These are phyloP conservation scores for Leishmania turanica DNA, from an alignment of 208 protist species.

Conservation along the genomic window DNA sequence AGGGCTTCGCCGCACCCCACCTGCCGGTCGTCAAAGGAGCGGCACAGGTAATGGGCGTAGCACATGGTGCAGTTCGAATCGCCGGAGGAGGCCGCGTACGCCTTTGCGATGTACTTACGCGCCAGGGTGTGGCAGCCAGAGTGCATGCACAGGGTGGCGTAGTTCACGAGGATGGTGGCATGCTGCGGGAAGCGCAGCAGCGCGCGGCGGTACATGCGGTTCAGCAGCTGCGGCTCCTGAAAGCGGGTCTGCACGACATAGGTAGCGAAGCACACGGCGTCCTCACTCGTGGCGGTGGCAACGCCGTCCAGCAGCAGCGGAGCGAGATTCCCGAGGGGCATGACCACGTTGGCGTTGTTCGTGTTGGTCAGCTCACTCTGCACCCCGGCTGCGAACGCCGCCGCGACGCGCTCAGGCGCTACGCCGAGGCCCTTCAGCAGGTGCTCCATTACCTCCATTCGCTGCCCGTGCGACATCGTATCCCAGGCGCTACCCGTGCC, in stretches of 20 bases:
- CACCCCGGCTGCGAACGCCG: constrained; percentile 9
- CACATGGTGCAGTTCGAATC: constrained; percentile 65
- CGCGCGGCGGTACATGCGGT: constrained; percentile 62
- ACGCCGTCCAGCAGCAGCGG: constrained; percentile 59
- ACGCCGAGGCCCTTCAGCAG: constrained; percentile 56
- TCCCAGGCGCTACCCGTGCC: constrained; percentile 55
- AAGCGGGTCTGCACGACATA: constrained; percentile 74
- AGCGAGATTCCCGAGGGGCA: constrained; percentile 30
- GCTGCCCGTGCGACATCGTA: constrained; percentile 33
- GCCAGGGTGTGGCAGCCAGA: constrained; percentile 50
- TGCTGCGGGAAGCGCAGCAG: constrained; percentile 57
- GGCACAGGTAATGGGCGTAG: constrained; percentile 74
- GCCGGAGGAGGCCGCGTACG: constrained; percentile 51
- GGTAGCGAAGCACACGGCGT: constrained; percentile 68
- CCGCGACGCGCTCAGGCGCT: constrained; percentile 17
- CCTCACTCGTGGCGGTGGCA: constrained; percentile 45
- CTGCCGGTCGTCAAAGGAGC: constrained; percentile 47
- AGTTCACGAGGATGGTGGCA: constrained; percentile 75
- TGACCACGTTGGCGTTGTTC: neutral
- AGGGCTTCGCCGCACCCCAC: constrained; percentile 48
- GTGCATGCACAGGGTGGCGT: constrained; percentile 78
- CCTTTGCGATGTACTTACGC: constrained; percentile 71
- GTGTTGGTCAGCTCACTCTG: constrained; percentile 4
- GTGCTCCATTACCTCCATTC: constrained; percentile 61
- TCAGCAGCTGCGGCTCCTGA: constrained; percentile 57